Conservation (phyloP, 2,329 filamentous ascomycete species). For the Acrocalymma vagum region DNA sequence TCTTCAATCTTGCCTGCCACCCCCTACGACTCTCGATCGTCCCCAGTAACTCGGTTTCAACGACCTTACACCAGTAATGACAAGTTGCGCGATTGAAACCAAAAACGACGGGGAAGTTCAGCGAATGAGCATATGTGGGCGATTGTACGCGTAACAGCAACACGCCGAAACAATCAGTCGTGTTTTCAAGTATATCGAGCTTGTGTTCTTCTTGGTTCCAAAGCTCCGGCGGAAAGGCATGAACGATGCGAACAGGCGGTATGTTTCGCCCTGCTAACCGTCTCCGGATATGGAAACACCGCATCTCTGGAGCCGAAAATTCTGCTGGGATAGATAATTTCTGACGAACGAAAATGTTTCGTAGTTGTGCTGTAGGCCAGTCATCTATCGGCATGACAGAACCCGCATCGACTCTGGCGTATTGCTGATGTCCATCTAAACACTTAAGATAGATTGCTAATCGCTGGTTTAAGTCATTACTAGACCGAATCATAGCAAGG, state of each 20-base stretch:
- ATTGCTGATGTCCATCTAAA: slow-evolving; percentile 49
- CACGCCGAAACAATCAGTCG: slow-evolving; percentile 19
- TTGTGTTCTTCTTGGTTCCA: slow-evolving; percentile 24
- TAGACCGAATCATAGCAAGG: slow-evolving; percentile 29
- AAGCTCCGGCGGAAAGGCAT: slow-evolving; percentile 20
- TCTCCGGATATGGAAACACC: slow-evolving; percentile 27
- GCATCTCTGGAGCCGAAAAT: slow-evolving; percentile 29
- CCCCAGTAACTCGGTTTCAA: slow-evolving; percentile 17
- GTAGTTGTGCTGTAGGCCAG: slow-evolving; percentile 33
- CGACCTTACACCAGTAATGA: slow-evolving; percentile 33
- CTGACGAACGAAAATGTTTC: slow-evolving; percentile 32
- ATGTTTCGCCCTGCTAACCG: slow-evolving; percentile 20
- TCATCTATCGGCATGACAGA: slow-evolving; percentile 60
- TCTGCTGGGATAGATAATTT: slow-evolving; percentile 28
- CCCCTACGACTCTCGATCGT: slow-evolving; percentile 7
- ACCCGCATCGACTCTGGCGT: slow-evolving; percentile 51
- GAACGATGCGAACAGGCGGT: slow-evolving; percentile 26
- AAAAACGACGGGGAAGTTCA: slow-evolving; percentile 28
- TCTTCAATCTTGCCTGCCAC: slow-evolving; percentile 24
- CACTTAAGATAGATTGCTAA: slow-evolving; percentile 31
- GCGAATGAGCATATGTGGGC: slow-evolving; percentile 20
- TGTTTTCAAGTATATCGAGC: slow-evolving; percentile 20
- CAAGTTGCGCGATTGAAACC: slow-evolving; percentile 27
- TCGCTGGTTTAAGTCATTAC: slow-evolving; percentile 29
- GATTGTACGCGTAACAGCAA: slow-evolving; percentile 26